Percentiles rank a stretch among this genome's conserved stretches.
Evolutionary conservation across 495 filamentous ascomycete species (phyloP).

Genomic region (Lepidopterella palustris): DNA sequence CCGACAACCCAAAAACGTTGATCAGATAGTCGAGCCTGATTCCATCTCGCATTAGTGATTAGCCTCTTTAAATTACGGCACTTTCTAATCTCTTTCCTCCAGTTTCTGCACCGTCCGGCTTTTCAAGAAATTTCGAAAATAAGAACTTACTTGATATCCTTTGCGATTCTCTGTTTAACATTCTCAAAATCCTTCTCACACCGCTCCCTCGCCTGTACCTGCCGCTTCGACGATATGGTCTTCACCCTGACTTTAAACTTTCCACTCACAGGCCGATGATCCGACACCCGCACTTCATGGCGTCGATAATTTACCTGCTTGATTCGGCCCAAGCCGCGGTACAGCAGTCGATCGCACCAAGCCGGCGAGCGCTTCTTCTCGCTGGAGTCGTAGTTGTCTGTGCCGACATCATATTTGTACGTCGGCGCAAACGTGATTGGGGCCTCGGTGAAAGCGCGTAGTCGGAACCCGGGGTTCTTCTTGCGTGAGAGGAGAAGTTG

Average conservation of each 20-base stretch:
- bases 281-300: constrained; percentile 82
- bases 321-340: constrained; percentile 73
- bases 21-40: constrained; percentile 33
- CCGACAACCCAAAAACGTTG: constrained; percentile 32
- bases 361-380: constrained; percentile 95
- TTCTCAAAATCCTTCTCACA: constrained; percentile 67
- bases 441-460: constrained; percentile 78
- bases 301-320: constrained; percentile 81
- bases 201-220: constrained; percentile 58
- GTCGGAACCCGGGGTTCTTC: constrained; percentile 79
- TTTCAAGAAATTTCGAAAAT: too few species aligned
- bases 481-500: constrained; percentile 81
- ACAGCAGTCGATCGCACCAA: constrained; percentile 92
- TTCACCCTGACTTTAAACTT: constrained; percentile 76
- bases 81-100: too few species aligned
- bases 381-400: constrained; percentile 84
- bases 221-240: constrained; percentile 59
- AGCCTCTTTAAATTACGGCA: constrained; percentile 2
- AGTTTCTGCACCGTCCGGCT: not conserved
- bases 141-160: constrained; percentile 55
- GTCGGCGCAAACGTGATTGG: constrained; percentile 89
- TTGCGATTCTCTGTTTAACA: constrained; percentile 55
- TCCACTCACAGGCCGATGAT: constrained; percentile 89
- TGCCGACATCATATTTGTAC: constrained; percentile 84
- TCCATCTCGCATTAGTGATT: constrained; percentile 3